Evolutionary conservation across 2,329 filamentous ascomycete species (phyloP), one percentile per base, ranked within the genome.

Genomic region (Penicillium sp.): DNA sequence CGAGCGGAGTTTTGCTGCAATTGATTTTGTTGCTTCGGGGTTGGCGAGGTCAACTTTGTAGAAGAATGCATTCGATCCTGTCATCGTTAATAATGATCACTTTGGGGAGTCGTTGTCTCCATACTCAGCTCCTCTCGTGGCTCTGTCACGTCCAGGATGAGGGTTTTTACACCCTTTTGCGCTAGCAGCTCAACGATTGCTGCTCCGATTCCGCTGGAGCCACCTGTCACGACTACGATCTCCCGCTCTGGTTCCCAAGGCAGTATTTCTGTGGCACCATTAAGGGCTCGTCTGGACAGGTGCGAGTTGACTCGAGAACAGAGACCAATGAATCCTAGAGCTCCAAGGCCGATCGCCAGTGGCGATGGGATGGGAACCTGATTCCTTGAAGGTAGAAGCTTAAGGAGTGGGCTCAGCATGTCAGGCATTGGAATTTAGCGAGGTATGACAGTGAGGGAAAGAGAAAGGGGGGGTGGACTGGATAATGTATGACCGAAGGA

Each of bases 121-220:
- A 10, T 47, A 47, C 45, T 31, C 26, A 33, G 26, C 25, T 19
- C 14, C 8, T 47, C 26, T 3, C 3, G 26, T 13, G 27, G 45
- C n/a, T 33, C 26, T 26, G 11, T 31, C 3, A 47, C 29, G 10
- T 47, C 27, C 9, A 47, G 23, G 14, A 47, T 47, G 45, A 47
- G 7, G 9, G 27, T 29, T 2, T 21, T 48, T 16, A 37, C 11
- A 23, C 51, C 51, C 5, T 21, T 21, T 5, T 37, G 26, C 3
- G 44, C 43, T 6, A 53, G 23, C 8, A 27, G 14, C 21, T 50
- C 26, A 25, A 55, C 39, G 5, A 55, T 55, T 29, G 46, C 47
- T 6, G 39, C 53, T 21, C 53, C 53, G 43, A 50, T 55, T 7
- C 53, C 53, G 29, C 53, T 55, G 13, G 53, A 50, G 11, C 53